phyloP scores from a whole-genome alignment of 805 yeast genomes.

The Wickerhamomyces pijperi region DNA sequence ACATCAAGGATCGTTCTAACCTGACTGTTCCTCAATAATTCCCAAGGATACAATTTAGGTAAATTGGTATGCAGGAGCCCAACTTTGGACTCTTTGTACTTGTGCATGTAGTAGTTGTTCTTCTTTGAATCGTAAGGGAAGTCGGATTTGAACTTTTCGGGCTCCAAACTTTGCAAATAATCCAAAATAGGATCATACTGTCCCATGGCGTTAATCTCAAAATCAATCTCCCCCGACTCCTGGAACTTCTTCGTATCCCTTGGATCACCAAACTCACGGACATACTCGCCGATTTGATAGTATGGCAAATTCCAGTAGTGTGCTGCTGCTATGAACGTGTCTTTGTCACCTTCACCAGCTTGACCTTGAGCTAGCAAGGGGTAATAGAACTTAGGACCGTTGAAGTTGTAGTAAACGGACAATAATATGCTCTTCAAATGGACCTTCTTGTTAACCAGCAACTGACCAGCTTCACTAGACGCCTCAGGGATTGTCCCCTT shows the following conservation, averaged over 20 bases:
- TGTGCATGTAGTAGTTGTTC: constrained; percentile 5
- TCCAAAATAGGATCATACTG: constrained; percentile 25
- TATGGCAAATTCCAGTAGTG: constrained; percentile 31
- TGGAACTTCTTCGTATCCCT: constrained; percentile 4
- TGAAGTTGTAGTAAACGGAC: constrained; percentile 44
- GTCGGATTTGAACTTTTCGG: constrained; percentile 1
- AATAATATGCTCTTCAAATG: constrained; percentile 42
- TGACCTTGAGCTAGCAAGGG: constrained; percentile 53
- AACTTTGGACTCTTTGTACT: not conserved
- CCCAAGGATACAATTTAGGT: constrained; percentile 10
- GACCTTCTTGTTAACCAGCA: constrained; percentile 39
- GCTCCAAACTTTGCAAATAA: constrained; percentile 2
- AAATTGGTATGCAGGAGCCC: constrained; percentile 9
- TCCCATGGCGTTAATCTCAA: constrained; percentile 20
- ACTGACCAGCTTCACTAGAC: constrained; percentile 48
- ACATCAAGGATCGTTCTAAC: constrained; percentile 1
- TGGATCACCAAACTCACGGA: constrained; percentile 8
- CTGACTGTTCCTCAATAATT: constrained; percentile 1
- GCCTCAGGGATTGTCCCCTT: constrained; percentile 49
- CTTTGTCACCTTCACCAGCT: constrained; percentile 60
- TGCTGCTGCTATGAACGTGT: constrained; percentile 52
- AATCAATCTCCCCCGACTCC: constrained; percentile 12
- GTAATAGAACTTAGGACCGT: constrained; percentile 48
- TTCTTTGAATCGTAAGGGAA: constrained; percentile 5
- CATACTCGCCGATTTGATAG: constrained; percentile 27